These are phyloP conservation scores for Podospora comata DNA, from an alignment of 495 filamentous ascomycete genomes.

Conservation along the genomic window DNA sequence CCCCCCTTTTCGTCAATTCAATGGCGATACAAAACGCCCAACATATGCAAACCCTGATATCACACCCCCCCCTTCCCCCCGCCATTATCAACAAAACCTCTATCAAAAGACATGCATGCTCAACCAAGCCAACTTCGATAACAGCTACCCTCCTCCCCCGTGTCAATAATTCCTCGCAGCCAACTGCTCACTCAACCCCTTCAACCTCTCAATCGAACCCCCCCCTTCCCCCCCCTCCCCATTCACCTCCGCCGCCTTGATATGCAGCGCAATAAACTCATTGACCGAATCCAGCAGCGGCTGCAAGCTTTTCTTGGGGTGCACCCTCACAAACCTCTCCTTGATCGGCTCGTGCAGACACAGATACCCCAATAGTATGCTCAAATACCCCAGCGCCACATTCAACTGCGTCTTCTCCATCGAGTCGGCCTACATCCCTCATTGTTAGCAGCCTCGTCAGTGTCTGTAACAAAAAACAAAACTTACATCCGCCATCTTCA, in stretches of 20 bases:
- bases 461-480: conserved; percentile 47
- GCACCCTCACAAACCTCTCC: conserved; percentile 45
- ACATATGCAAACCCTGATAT: background rate
- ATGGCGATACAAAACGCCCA: background rate
- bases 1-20: background rate
- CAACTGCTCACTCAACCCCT: conserved; percentile 48
- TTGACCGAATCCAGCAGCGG: conserved; percentile 72
- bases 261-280: conserved; percentile 78
- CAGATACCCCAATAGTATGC: conserved; percentile 77
- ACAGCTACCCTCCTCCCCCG: too few relatives aligned
- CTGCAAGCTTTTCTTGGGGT: conserved; percentile 59
- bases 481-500: conserved; percentile 49
- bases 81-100: too few relatives aligned
- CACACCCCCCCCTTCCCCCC: too few relatives aligned
- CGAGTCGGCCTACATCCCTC: conserved; percentile 64
- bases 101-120: too few relatives aligned
- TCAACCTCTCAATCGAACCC: conserved; percentile 54
- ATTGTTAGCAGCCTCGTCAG: conserved; percentile 23
- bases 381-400: conserved; percentile 86
- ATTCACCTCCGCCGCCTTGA: conserved; percentile 63
- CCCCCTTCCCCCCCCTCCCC: conserved; percentile 38
- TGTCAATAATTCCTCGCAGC: conserved; percentile 10
- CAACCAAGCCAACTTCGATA: background rate
- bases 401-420: conserved; percentile 79
- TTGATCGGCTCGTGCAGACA: conserved; percentile 58